Conservation (phyloP, 768 basidiomycete species). For the Boletus tylopilopsis region DNA sequence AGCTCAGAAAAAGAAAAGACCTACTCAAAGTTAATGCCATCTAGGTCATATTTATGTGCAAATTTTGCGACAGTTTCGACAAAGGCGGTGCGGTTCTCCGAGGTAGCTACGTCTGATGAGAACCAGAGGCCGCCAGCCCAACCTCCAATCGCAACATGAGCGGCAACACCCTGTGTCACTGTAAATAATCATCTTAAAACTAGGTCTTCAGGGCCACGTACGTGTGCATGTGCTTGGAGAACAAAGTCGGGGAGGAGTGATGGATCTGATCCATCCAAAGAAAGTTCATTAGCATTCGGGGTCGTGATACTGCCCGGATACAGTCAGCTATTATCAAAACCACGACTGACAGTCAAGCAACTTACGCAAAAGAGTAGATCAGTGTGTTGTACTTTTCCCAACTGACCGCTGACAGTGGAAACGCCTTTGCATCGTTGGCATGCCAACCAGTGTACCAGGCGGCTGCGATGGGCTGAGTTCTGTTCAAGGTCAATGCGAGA, state of each 20-base stretch:
- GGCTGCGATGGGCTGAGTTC: constrained; percentile 35
- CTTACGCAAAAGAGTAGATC: constrained; percentile 65
- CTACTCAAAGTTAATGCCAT: constrained; percentile 46
- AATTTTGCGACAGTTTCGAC: constrained; percentile 51
- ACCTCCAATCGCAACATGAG: constrained; percentile 63
- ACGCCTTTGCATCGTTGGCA: constrained; percentile 35
- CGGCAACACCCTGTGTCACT: constrained; percentile 48
- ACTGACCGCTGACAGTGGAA: constrained; percentile 49
- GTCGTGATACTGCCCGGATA: constrained; percentile 32
- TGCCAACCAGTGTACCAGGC: constrained; percentile 52
- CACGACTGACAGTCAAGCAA: not conserved
- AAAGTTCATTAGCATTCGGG: constrained; percentile 26
- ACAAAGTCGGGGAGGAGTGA: constrained; percentile 50
- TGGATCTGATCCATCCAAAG: constrained; percentile 42
- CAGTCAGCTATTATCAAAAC: not conserved
- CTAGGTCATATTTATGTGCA: constrained; percentile 46
- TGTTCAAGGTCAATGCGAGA: not conserved
- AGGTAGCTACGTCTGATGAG: constrained; percentile 55
- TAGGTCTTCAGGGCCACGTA: constrained; percentile 28
- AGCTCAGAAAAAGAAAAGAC: not conserved
- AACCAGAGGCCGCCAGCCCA: constrained; percentile 67
- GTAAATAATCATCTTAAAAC: not conserved
- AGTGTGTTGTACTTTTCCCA: constrained; percentile 71
- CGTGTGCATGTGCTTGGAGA: constrained; percentile 34
- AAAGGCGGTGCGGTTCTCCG: constrained; percentile 58